These are phyloP conservation scores for Pestalotiopsis sp. DNA, from an alignment of 2,329 filamentous ascomycete species.

Conservation along the genomic window DNA sequence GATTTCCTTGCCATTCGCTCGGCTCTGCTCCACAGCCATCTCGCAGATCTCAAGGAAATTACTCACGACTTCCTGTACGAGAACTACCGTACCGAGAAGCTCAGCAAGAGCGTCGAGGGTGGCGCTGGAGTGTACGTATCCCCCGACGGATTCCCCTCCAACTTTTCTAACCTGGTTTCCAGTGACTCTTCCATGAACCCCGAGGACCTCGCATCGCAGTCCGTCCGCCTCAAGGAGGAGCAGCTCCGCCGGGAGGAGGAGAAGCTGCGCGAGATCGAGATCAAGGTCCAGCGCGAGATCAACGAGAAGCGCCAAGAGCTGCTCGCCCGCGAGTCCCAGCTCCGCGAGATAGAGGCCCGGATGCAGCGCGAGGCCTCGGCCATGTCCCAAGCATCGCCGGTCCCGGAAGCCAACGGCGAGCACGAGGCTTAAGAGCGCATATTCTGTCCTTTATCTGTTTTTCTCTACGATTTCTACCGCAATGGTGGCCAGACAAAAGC, in stretches of 20 bases:
- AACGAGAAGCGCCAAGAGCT: slow-evolving; percentile 99
- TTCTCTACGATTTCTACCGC: slow-evolving; percentile 26
- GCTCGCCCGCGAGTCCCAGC: slow-evolving; percentile 93
- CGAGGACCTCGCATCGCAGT: slow-evolving; percentile 94
- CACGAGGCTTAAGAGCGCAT: slow-evolving; percentile 44
- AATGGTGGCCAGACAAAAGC: slow-evolving; percentile 24
- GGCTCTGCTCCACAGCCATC: slow-evolving; percentile 93
- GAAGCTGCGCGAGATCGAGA: slow-evolving; percentile 98
- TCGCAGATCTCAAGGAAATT: slow-evolving; percentile 98
- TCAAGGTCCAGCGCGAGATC: slow-evolving; percentile 99
- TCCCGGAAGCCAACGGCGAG: slow-evolving; percentile 56
- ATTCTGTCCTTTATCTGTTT: slow-evolving; percentile 20
- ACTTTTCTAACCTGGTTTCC: slow-evolving; percentile 30
- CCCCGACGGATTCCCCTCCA: not conserved
- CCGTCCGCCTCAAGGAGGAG: slow-evolving; percentile 98
- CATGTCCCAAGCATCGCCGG: slow-evolving; percentile 38
- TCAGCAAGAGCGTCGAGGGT: slow-evolving; percentile 98
- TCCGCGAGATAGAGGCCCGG: slow-evolving; percentile 97
- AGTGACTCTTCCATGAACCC: slow-evolving; percentile 94
- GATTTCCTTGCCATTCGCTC: slow-evolving; percentile 98
- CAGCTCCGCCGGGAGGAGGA: slow-evolving; percentile 98
- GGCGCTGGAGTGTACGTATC: slow-evolving; percentile 79
- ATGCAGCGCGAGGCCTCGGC: slow-evolving; percentile 85
- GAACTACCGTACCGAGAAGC: slow-evolving; percentile 99
- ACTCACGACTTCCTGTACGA: slow-evolving; percentile 99